These are phyloP conservation scores for Phytophthora idaei DNA, from an alignment of 352 stramenopile species.

Conservation along the genomic window DNA sequence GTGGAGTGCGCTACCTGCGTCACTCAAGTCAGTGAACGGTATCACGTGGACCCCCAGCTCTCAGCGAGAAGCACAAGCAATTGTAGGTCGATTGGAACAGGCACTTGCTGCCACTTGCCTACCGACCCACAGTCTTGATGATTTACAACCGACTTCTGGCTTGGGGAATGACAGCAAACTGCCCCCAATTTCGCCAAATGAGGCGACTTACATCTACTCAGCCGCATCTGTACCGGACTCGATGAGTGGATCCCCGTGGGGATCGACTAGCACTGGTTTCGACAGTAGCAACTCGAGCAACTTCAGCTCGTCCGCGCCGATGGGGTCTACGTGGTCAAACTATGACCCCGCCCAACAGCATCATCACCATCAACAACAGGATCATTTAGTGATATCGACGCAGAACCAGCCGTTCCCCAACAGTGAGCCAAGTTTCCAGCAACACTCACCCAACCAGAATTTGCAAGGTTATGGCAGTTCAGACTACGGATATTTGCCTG, in stretches of 20 bases:
- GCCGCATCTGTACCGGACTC: conserved; percentile 28
- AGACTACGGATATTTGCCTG: conserved; percentile 21
- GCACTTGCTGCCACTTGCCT: conserved; percentile 39
- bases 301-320: conserved; percentile 26
- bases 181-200: conserved; percentile 42
- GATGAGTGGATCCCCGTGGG: conserved; percentile 25
- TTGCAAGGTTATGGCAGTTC: conserved; percentile 19
- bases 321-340: conserved; percentile 34
- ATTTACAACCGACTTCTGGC: conserved; percentile 26
- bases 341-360: conserved; percentile 33
- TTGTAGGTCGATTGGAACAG: conserved; percentile 64
- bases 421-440: conserved; percentile 24
- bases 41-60: conserved; percentile 59
- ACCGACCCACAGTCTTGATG: conserved; percentile 13
- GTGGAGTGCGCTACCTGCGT: conserved; percentile 48
- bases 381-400: conserved; percentile 32
- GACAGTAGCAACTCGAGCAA: conserved; percentile 29
- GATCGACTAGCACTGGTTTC: conserved; percentile 13
- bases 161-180: conserved; percentile 33
- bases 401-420: conserved; percentile 33
- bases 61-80: conserved; percentile 52
- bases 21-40: conserved; percentile 41
- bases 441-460: conserved; percentile 18
- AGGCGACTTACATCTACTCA: conserved; percentile 48
- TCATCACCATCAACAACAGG: conserved; percentile 9